Evolutionary conservation across 106 monocot genomes (phyloP), one percentile per base, ranked within the genome.

Genomic region (Agapanthus africanus): DNA sequence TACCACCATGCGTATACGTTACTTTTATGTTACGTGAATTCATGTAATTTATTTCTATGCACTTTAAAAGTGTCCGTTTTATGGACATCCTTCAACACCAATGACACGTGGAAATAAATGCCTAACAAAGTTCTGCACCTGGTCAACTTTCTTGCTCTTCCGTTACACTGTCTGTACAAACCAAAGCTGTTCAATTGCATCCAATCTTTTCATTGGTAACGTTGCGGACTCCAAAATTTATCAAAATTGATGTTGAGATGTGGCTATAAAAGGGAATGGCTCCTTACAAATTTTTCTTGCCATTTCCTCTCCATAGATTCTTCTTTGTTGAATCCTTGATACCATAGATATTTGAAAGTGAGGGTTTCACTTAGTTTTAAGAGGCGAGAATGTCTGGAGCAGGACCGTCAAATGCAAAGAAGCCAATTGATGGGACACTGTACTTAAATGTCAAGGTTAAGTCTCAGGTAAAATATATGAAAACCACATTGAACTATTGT

Each of bases 221-320:
- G 56, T 5, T 6, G 52, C 14, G 56, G 56, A 56, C 11, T 56
- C 2, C 26, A 54, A 54, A 8, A 54, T 54, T 26, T 54, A 54
- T 54, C 25, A 54, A 54, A 54, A 23, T 25, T 54, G 52, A 54
- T 54, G 52, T 26, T 54, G 56, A 30, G 56, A 57, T 57, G 10
- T 13, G 10, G 3, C 8, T 57, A 11, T 31, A 57, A 31, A 57
- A 57, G 30, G 56, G 28, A 10, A 56, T 26, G 30, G 56, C 56
- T 14, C 13, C 14, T 30, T 57, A 30, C 30, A 57, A 15, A 1
- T 16, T 30, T 57, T 57, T 3, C 16, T 11, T 57, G 1, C 50
- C 19, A 11, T 2, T 3, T 11, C 56, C 10, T 57, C 10, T 44
- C 10, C 44, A 6, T 44, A 44, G 44, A 16, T 44, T 44, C 13